Percentiles rank a stretch among this genome's conserved stretches.
These are phyloP conservation scores for Fonsecaea nubica DNA, from an alignment of 2,329 filamentous ascomycete species.

Conservation along the genomic window DNA sequence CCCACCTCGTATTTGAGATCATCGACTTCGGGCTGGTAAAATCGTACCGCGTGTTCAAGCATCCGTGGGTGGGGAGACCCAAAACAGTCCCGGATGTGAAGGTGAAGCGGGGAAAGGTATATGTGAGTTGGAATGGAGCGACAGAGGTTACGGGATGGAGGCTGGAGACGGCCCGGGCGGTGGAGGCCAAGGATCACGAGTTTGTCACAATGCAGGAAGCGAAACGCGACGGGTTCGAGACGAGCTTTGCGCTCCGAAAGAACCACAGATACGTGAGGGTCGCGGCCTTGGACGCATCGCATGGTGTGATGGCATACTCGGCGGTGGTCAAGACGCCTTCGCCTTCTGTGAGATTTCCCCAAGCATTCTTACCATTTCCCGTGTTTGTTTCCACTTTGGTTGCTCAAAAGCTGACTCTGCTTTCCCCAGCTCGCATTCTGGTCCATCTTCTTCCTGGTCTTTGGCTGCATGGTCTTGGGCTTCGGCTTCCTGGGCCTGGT, in stretches of 20 bases:
- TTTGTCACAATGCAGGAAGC: slow-evolving; percentile 28
- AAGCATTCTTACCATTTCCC: not conserved
- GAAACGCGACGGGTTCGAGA: slow-evolving; percentile 33
- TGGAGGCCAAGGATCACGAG: slow-evolving; percentile 21
- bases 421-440: not conserved
- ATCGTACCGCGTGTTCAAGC: slow-evolving; percentile 63
- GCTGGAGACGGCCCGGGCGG: slow-evolving; percentile 23
- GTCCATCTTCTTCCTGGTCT: slow-evolving; percentile 3
- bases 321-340: slow-evolving; percentile 20
- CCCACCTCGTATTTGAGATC: slow-evolving; percentile 48
- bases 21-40: slow-evolving; percentile 50
- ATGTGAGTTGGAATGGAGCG: slow-evolving; percentile 57
- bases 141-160: slow-evolving; percentile 46
- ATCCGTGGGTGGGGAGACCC: slow-evolving; percentile 60
- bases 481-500: slow-evolving; percentile 7
- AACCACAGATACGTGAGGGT: slow-evolving; percentile 23
- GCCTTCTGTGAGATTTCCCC: slow-evolving; percentile 21
- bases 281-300: slow-evolving; percentile 27
- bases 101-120: slow-evolving; percentile 44
- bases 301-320: slow-evolving; percentile 27
- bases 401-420: not conserved
- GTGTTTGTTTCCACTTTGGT: no score
- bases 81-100: slow-evolving; percentile 43
- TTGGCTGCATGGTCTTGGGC: not conserved
- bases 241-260: slow-evolving; percentile 26